These are phyloP conservation scores for Noccaea bulbosa DNA, from an alignment of 345 rosid species.

Conservation along the genomic window DNA sequence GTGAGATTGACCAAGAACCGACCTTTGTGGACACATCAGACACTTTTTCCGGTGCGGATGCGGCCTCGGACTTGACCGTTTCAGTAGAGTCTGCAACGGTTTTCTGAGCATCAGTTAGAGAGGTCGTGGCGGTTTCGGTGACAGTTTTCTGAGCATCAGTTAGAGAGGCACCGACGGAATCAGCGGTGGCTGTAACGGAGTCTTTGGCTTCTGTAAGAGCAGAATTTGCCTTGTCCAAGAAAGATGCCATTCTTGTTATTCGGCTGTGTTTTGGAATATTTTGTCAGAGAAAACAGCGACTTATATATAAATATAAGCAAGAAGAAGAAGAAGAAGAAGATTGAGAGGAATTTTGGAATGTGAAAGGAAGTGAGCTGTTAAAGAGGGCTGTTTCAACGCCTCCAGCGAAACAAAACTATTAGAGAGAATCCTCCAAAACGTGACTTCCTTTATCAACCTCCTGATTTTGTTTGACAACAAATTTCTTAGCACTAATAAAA, in stretches of 20 bases:
- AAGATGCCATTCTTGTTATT: slow-evolving; percentile 22
- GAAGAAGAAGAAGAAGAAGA: slow-evolving; percentile 15
- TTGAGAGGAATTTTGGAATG: slow-evolving; percentile 34
- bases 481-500: neutral
- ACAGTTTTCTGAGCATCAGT: slow-evolving; percentile 1
- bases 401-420: slow-evolving; percentile 38
- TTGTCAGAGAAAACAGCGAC: slow-evolving; percentile 29
- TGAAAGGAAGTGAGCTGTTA: slow-evolving; percentile 44
- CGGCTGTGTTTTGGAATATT: slow-evolving; percentile 16
- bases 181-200: slow-evolving; percentile 31
- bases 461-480: slow-evolving; percentile 27
- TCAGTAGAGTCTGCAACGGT: slow-evolving; percentile 30
- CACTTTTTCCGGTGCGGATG: slow-evolving; percentile 22
- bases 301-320: slow-evolving; percentile 20
- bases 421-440: slow-evolving; percentile 37
- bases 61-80: slow-evolving; percentile 39
- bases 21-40: slow-evolving; percentile 36
- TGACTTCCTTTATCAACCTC: slow-evolving; percentile 41
- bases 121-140: slow-evolving; percentile 12
- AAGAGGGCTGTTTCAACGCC: slow-evolving; percentile 41
- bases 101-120: slow-evolving; percentile 13
- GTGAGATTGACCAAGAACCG: slow-evolving; percentile 13
- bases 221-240: slow-evolving; percentile 33
- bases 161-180: slow-evolving; percentile 24
- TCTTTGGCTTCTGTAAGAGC: slow-evolving; percentile 35